A percentile compares a stretch with the other conserved stretches of the same genome.
Conservation (phyloP, 1,139 yeast genomes). For the Hyphopichia pseudoburtonii region DNA sequence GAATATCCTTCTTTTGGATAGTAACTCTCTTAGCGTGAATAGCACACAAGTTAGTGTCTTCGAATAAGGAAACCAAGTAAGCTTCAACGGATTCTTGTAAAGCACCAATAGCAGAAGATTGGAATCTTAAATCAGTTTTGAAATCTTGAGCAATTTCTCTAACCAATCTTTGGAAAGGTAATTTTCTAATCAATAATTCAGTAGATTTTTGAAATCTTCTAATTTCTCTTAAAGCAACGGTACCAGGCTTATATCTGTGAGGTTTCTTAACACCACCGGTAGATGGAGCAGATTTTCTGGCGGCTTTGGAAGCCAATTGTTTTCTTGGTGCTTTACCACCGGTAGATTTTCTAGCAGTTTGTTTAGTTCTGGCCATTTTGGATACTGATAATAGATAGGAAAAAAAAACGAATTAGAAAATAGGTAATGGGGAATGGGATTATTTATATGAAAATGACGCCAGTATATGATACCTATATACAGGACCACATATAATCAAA, state of each 20-base stretch:
- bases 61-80: constrained; percentile 84
- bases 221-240: constrained; percentile 98
- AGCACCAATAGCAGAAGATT: constrained; percentile 98
- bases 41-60: constrained; percentile 98
- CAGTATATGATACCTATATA: too few species aligned
- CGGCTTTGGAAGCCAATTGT: constrained; percentile 98
- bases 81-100: constrained; percentile 99
- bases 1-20: constrained; percentile 98
- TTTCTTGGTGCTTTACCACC: constrained; percentile 99
- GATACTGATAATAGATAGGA: constrained; percentile 7
- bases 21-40: constrained; percentile 99
- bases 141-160: constrained; percentile 98
- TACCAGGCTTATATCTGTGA: constrained; percentile 99
- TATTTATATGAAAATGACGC: neutral
- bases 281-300: constrained; percentile 97
- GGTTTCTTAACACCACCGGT: constrained; percentile 99
- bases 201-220: constrained; percentile 99
- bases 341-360: constrained; percentile 97
- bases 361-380: constrained; percentile 96
- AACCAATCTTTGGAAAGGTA: constrained; percentile 98
- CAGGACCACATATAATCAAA: too few species aligned
- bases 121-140: constrained; percentile 98
- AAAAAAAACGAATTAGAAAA: neutral
- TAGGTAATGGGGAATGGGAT: neutral
- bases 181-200: constrained; percentile 93